These are phyloP conservation scores for Fusarium sp. DNA, from an alignment of 2,329 filamentous ascomycete genomes.

Conservation along the genomic window DNA sequence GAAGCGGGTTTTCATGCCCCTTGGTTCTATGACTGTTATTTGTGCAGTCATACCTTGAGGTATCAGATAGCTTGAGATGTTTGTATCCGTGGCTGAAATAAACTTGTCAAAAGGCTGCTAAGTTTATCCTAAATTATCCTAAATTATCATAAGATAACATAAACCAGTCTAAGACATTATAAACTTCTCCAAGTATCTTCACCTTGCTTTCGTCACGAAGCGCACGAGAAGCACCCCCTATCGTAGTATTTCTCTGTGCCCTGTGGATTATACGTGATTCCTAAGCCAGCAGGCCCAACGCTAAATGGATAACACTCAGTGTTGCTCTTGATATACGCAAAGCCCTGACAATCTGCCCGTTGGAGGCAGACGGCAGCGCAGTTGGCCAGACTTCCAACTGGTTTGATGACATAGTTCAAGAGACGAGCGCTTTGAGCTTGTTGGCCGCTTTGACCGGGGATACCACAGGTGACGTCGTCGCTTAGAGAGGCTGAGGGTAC, in stretches of 20 bases:
- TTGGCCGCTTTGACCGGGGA: constrained; percentile 23
- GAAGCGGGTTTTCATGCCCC: no score
- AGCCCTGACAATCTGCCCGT: constrained; percentile 19
- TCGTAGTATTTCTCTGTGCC: constrained; percentile 22
- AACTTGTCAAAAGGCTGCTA: neutral
- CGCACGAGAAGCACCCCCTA: constrained; percentile 25
- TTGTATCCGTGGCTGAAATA: accelerated
- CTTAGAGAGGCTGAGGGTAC: constrained; percentile 9
- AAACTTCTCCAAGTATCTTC: neutral
- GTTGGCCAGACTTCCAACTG: constrained; percentile 22
- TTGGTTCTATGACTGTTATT: neutral
- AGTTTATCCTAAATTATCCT: neutral
- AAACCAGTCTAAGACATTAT: neutral
- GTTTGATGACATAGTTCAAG: constrained; percentile 15
- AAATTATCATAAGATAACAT: neutral
- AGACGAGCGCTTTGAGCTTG: constrained; percentile 21
- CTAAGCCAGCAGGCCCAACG: constrained; percentile 6
- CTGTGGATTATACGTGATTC: constrained; percentile 15
- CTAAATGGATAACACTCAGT: constrained; percentile 21
- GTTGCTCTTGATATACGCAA: constrained; percentile 17
- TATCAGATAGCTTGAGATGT: neutral
- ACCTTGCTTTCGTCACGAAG: neutral
- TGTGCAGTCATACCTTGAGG: no score
- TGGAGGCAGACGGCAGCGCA: constrained; percentile 27
- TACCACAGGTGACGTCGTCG: constrained; percentile 27